Percentiles rank a stretch among this genome's conserved stretches.
Evolutionary conservation across 2,329 filamentous ascomycete genomes (phyloP).

Genomic region (Helicocarpus griseus): DNA sequence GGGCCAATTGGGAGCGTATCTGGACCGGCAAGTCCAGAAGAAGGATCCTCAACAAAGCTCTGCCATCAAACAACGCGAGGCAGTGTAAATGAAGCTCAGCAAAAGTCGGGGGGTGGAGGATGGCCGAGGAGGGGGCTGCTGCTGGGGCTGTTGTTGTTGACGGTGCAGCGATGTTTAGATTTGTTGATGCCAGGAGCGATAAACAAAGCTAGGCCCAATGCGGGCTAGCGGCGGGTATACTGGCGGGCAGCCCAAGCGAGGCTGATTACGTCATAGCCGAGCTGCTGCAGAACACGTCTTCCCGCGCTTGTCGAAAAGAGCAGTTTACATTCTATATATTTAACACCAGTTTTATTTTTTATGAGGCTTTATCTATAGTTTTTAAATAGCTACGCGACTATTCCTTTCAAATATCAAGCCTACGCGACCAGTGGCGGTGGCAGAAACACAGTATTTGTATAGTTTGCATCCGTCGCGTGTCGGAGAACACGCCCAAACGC

Average conservation of each 20-base stretch:
- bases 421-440: neutral
- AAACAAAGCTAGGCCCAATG: conserved; percentile 15
- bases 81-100: neutral
- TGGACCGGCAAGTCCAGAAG: neutral
- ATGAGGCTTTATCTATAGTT: neutral
- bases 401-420: neutral
- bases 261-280: conserved; percentile 9
- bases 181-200: conserved; percentile 6
- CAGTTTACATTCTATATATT: no score
- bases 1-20: conserved; percentile 2
- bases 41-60: neutral
- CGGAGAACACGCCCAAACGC: conserved; percentile 20
- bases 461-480: conserved; percentile 7
- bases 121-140: neutral
- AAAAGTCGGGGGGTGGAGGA: neutral
- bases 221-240: conserved; percentile 9
- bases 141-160: conserved; percentile 5
- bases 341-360: neutral
- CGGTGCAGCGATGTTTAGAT: conserved; percentile 1
- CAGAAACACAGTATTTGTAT: neutral
- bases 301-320: neutral
- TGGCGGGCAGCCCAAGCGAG: conserved; percentile 9
- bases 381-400: neutral
- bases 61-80: neutral
- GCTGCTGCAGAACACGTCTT: conserved; percentile 5